Evolutionary conservation across 768 basidiomycete genomes (phyloP), one percentile per base, ranked within the genome.

Genomic region (Leucosporidium scottii): DNA sequence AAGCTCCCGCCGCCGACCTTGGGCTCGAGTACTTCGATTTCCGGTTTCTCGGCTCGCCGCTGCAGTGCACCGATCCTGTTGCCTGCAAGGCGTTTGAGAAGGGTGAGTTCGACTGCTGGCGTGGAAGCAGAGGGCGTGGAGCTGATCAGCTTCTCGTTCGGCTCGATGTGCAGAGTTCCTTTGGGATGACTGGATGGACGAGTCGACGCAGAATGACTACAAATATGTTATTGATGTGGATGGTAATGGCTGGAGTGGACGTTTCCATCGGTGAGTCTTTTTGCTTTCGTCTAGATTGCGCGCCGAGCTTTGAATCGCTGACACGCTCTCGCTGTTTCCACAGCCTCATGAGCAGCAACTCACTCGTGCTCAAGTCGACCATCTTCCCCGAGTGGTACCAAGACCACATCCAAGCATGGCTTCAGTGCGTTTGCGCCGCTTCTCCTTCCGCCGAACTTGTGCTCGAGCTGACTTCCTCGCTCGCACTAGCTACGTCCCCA

Each of bases 201-300:
- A 78, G 62, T 76, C 76, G 21, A 68, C 73, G 20, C 73, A 79
- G 66, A 79, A 79, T 68, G 60, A 74, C 59, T 77, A 80, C 74
- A 80, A 80, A 67, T 80, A 78, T 72, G 66, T 73, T 90, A 78
- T 92, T 65, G 93, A 97, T 78, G 66, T 96, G 62, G 93, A 97
- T 75, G 93, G 93, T 15, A 93, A 92, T 87, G 87, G 90, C 21
- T 98, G 96, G 78, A 59, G 88, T 31, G 93, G 87, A 4, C 83
- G 91, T 18, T 93, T 96, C 77, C 85, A 91, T 83, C 82, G 87
- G 3, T 64, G 31, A 12, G 68, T 50, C 7, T 0, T 17, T 4
- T 34, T 50, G 44, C 13, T 21, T 6, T 9, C 27, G 47, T 23
- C 17, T 2, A 27, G 47, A 2, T 54, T 9, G 6, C 5, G 0